Base-by-base conservation (phyloP, 2,329 filamentous ascomycete species). In the Thelonectria rubi region DNA sequence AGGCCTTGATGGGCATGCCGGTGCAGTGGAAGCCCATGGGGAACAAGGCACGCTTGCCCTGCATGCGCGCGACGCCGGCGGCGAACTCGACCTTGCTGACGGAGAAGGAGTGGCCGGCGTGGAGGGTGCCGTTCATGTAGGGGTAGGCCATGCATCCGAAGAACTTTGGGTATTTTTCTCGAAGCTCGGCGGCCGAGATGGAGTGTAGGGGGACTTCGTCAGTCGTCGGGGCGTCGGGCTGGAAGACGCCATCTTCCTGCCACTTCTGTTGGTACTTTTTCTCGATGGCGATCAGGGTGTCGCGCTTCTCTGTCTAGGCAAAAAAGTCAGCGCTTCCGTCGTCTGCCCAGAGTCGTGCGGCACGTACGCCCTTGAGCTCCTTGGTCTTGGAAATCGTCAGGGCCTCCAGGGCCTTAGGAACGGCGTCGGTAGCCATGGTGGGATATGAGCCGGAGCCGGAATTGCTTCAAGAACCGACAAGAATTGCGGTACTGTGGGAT, bases 1-100 rank as follows among this genome's bases (percentile, higher is more conserved):
- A 96, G 6, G 95, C 94, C 80, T 97, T 97, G 83, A 99, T 99
- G 47, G 94, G 93, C 90, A 99, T 96, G 71, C 95, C 95, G 0
- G 94, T 98, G 80, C 78, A 80, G 83, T 99, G 95, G 82, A 93
- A 99, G 32, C 94, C 95, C 74, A 95, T 90, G 59, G 95, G 95
- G 76, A 95, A 97, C 55, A 98, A 83, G 59, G 90, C 85, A 55
- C 90, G 86, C 82, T 94, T 94, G 73, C 95, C 95, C 76, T 93
- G 88, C 92, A 98, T 96, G 58, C 94, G 86, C 48, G 91, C 90
- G 74, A 93, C 94, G 45, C 94, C 93, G 21, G 91, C 87, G 60
- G 89, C 90, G 77, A 98, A 99, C 79, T 99, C 95, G 71, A 97
- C 88, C 80, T 99, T 99, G 74, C 87, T 91, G 63, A 92, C 88